Conservation (phyloP, 306 rosid genomes). For the Cicer cuneatum region DNA sequence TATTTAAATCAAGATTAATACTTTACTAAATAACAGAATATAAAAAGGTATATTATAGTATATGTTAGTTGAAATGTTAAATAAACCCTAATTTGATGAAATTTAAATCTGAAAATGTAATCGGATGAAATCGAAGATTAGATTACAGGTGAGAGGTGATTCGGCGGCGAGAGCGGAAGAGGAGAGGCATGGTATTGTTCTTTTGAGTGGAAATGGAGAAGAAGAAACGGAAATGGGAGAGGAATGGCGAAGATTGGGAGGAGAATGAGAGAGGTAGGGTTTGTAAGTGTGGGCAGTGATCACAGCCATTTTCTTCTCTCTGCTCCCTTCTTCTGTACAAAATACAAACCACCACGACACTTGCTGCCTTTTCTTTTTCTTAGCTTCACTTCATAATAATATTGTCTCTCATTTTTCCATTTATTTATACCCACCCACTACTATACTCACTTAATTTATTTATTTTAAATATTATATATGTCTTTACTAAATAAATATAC, state of each 20-base stretch:
- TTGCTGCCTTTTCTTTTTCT: neutral
- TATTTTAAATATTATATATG: too few species aligned
- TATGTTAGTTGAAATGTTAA: neutral
- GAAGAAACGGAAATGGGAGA: conserved; percentile 28
- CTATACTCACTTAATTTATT: neutral
- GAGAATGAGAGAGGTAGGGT: conserved; percentile 41
- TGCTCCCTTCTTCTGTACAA: neutral
- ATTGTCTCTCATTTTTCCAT: neutral
- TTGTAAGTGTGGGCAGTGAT: conserved; percentile 43
- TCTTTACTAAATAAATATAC: too few species aligned
- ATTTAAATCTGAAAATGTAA: neutral
- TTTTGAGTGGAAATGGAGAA: neutral
- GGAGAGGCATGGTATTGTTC: conserved; percentile 55
- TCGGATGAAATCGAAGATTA: neutral
- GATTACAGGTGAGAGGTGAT: conserved; percentile 44
- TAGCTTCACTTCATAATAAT: neutral
- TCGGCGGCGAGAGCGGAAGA: conserved; percentile 48
- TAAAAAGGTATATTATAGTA: neutral
- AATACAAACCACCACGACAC: neutral
- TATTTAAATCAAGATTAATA: neutral
- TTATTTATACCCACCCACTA: conserved; percentile 3
- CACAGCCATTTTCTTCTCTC: conserved; percentile 55
- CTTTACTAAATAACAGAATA: neutral
- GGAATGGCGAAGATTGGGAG: conserved; percentile 40
- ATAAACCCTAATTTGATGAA: conserved; percentile 43